Evolutionary conservation across 441 rosid species (phyloP).

Genomic region (Gossypium laxum): DNA sequence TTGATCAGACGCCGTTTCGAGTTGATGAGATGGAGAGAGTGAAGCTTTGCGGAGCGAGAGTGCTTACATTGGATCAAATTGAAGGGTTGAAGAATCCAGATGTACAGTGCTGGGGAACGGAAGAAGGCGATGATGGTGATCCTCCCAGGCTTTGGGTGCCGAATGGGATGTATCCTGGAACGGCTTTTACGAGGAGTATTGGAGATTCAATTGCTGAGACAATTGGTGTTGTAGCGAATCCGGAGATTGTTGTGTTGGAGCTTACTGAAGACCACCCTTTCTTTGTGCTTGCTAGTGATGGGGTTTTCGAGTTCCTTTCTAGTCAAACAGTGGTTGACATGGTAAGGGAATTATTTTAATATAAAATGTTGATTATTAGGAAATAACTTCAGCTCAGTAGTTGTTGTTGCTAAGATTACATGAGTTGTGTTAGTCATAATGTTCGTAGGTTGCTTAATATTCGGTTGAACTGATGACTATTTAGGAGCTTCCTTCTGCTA

Average conservation of each 20-base stretch:
- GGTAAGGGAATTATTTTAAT: slow-evolving; percentile 51
- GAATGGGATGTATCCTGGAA: slow-evolving; percentile 96
- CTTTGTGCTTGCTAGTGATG: slow-evolving; percentile 97
- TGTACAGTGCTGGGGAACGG: slow-evolving; percentile 94
- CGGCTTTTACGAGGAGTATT: slow-evolving; percentile 93
- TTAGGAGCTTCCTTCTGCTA: not conserved
- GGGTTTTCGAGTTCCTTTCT: slow-evolving; percentile 92
- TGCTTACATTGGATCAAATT: slow-evolving; percentile 91
- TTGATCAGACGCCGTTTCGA: slow-evolving; percentile 91
- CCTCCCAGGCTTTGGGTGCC: slow-evolving; percentile 96
- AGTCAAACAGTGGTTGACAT: slow-evolving; percentile 95
- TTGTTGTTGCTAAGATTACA: not conserved
- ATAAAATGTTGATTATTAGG: not conserved
- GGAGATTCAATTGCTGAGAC: slow-evolving; percentile 95
- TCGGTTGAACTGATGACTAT: not conserved
- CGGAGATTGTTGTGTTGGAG: slow-evolving; percentile 86
- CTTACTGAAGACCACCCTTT: slow-evolving; percentile 72
- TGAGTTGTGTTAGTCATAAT: not conserved
- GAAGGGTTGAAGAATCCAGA: slow-evolving; percentile 92
- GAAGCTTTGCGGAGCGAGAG: slow-evolving; percentile 89
- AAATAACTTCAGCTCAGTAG: not conserved
- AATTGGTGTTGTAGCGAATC: slow-evolving; percentile 93
- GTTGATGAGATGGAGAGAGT: slow-evolving; percentile 80
- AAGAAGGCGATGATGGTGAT: slow-evolving; percentile 94
- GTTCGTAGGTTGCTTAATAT: not conserved